Evolutionary conservation across 1,284 basidiomycete genomes (phyloP).

Genomic region (Trichosporon faecale): DNA sequence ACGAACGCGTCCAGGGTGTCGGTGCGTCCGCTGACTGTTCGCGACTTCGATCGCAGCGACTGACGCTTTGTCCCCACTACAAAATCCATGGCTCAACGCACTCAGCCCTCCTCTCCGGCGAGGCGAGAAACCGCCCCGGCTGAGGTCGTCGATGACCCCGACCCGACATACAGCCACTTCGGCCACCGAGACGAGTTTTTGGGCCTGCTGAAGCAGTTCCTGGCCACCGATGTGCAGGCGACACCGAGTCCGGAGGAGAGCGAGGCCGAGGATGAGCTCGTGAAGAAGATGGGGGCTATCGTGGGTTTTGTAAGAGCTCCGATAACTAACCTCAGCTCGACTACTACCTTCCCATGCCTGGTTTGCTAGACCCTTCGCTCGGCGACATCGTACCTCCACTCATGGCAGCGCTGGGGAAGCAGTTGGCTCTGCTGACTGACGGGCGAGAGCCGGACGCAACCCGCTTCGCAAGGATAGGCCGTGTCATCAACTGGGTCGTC

Average conservation of each 20-base stretch:
- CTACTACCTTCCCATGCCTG: constrained; percentile 89
- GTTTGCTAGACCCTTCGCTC: constrained; percentile 94
- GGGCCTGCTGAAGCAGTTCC: constrained; percentile 57
- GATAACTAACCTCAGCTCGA: constrained; percentile 60
- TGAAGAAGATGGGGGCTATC: constrained; percentile 52
- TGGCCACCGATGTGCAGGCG: constrained; percentile 56
- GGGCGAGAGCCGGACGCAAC: constrained; percentile 40
- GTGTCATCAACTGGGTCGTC: constrained; percentile 75
- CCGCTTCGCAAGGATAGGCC: constrained; percentile 60
- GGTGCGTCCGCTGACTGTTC: not conserved
- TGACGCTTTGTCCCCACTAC: not conserved
- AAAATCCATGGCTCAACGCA: not conserved
- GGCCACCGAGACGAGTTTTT: constrained; percentile 58
- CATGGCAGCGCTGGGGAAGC: constrained; percentile 63
- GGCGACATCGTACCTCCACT: constrained; percentile 76
- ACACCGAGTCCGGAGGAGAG: constrained; percentile 54
- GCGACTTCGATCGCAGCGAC: not conserved
- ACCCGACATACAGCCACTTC: constrained; percentile 51
- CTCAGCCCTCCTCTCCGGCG: not conserved
- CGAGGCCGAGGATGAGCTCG: constrained; percentile 57
- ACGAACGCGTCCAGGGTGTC: constrained; percentile 3
- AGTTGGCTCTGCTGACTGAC: constrained; percentile 57
- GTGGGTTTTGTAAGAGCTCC: constrained; percentile 30
- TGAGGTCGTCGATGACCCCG: constrained; percentile 34
- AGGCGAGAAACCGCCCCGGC: not conserved